Conservation (phyloP, 2,329 filamentous ascomycete genomes). For the Pseudogymnoascus sp. region DNA sequence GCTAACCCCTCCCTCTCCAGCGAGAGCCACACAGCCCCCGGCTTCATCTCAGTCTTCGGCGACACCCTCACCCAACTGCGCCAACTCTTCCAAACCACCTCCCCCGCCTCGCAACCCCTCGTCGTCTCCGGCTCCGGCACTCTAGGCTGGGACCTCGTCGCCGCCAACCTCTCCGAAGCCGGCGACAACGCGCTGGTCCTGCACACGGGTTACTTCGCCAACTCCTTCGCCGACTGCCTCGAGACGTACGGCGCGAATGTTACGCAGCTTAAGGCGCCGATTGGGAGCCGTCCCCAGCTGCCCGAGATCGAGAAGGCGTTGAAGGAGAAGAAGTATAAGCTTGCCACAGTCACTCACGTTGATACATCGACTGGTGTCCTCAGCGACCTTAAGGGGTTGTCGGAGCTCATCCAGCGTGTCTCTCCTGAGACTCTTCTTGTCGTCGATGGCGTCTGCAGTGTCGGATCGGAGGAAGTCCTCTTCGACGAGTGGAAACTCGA, state of each 20-base stretch:
- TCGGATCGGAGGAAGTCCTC: conserved; percentile 89
- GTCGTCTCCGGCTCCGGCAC: conserved; percentile 92
- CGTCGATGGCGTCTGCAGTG: conserved; percentile 94
- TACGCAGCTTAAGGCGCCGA: conserved; percentile 80
- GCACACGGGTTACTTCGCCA: conserved; percentile 94
- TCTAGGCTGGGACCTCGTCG: conserved; percentile 91
- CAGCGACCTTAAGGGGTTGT: conserved; percentile 77
- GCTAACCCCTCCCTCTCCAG: conserved; percentile 38
- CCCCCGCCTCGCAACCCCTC: conserved; percentile 78
- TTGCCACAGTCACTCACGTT: conserved; percentile 91
- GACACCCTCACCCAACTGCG: conserved; percentile 82
- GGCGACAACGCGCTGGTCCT: conserved; percentile 88
- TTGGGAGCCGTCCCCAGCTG: conserved; percentile 80
- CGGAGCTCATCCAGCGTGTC: conserved; percentile 74
- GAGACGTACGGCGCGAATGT: conserved; percentile 83
- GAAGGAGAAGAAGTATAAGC: conserved; percentile 85
- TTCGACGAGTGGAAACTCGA: conserved; percentile 96
- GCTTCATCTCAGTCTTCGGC: conserved; percentile 84
- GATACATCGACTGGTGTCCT: conserved; percentile 96
- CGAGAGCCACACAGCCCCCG: conserved; percentile 86
- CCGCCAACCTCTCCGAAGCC: conserved; percentile 83
- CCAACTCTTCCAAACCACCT: conserved; percentile 86
- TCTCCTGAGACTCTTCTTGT: conserved; percentile 87
- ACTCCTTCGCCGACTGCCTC: conserved; percentile 89
- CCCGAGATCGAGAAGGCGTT: conserved; percentile 83